Evolutionary conservation across 306 rosid genomes (phyloP), one percentile per base, ranked within the genome.

Genomic region (Sechiopsis laciniata): DNA sequence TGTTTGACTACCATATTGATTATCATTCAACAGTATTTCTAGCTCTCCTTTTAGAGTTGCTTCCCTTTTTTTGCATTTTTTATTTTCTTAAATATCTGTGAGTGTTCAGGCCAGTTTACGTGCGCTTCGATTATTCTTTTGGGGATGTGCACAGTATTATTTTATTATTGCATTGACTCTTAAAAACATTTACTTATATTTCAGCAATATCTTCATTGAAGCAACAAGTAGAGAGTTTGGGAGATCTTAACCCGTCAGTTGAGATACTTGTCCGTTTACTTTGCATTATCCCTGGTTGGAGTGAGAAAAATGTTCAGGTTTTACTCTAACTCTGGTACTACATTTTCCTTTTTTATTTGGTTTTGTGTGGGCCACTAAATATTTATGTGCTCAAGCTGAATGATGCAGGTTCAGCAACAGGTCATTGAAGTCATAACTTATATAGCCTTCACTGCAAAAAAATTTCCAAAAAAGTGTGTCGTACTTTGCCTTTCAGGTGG

Each of bases 241-340:
- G 86, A 69, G 87, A 80, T 69, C 89, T 95, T 80, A 79, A 83
- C 70, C 85, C 68, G 35, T 89, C 89, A 3, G 91, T 83, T 58
- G 99, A 91, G 80, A 81, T 95, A 76, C 83, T 95, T 75, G 76
- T 91, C 81, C 94, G 95, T 77, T 83, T 95, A 81, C 84, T 95
- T 26, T 89, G 97, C 75, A 74, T 83, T 79, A 83, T 91, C 78
- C 99, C 99, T 77, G 99, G 99, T 35, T 95, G 99, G 99, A 85
- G 88, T 58, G 99, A 95, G 83, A 95, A 95, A 81, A 95, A 95
- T 81, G 99, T 95, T 87, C 99, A 95, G 97, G 99, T 91, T 82
- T 74, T 54, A 5, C 46, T 81, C 61, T 61, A 2, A 17, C 48
- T 55, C 20, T 78, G 59, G 79, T 80, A 15, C 42, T 5, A 73